phyloP scores from a whole-genome alignment of 306 rosid genomes.

The Citrullus amarus region DNA sequence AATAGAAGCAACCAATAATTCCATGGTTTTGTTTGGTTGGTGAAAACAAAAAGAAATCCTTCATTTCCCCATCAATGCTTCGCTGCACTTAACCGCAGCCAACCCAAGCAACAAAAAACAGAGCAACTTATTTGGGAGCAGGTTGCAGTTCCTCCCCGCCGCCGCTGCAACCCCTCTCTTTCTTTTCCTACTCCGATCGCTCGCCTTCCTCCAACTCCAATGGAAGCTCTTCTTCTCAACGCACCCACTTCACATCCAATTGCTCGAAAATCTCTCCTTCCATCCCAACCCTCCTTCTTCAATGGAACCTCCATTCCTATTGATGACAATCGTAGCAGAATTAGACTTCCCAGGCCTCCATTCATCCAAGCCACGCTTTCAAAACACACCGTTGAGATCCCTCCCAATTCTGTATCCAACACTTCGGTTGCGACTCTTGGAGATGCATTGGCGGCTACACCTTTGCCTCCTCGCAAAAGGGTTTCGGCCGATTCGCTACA shows the following conservation, averaged over 20 bases:
- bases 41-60: too few species aligned
- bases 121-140: background rate
- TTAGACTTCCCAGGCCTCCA: background rate
- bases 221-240: conserved; percentile 44
- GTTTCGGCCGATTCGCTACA: conserved; percentile 44
- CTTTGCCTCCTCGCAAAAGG: conserved; percentile 14
- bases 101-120: background rate
- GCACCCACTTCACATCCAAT: conserved; percentile 15
- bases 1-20: too few species aligned
- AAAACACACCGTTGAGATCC: conserved; percentile 15
- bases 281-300: background rate
- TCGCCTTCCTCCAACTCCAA: background rate
- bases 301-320: background rate
- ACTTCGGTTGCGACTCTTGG: conserved; percentile 7
- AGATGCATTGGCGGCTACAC: conserved; percentile 2
- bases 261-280: conserved; percentile 4
- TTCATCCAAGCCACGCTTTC: conserved; percentile 38
- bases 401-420: conserved; percentile 9
- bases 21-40: too few species aligned
- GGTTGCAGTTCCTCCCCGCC: background rate
- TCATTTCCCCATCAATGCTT: background rate
- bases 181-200: background rate
- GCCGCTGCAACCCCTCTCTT: background rate
- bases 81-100: background rate
- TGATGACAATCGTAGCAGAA: background rate